phyloP scores from a whole-genome alignment of 2,329 filamentous ascomycete species.

The Neofusicoccum laricinum region DNA sequence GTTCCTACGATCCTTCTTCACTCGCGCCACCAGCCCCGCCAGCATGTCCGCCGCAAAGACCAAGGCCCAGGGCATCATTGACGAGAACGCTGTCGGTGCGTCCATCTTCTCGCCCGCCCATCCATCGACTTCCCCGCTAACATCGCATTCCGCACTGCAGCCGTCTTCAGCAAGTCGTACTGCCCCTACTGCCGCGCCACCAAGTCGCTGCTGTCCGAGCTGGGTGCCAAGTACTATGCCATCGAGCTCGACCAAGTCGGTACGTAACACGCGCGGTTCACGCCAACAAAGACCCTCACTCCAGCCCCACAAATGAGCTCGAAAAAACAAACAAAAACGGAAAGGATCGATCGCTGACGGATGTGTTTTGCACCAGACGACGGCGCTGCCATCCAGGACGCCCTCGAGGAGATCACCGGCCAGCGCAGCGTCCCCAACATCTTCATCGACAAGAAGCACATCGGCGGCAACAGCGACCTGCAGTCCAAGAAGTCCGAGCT shows the following conservation, averaged over 20 bases:
- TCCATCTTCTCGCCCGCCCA: slow-evolving; percentile 19
- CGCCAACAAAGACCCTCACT: too few species aligned
- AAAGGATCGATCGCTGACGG: slow-evolving; percentile 20
- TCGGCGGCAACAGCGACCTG: slow-evolving; percentile 92
- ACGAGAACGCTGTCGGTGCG: slow-evolving; percentile 81
- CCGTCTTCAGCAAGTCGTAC: slow-evolving; percentile 96
- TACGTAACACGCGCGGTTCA: slow-evolving; percentile 47
- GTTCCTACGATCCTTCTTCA: slow-evolving; percentile 72
- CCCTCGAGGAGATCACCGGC: slow-evolving; percentile 73
- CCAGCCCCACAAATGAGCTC: too few species aligned
- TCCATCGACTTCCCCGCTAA: too few species aligned
- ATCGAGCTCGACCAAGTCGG: slow-evolving; percentile 84
- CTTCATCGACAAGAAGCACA: slow-evolving; percentile 87
- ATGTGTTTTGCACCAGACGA: slow-evolving; percentile 59
- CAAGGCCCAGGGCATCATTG: slow-evolving; percentile 82
- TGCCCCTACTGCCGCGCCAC: slow-evolving; percentile 87
- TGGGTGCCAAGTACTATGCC: slow-evolving; percentile 69
- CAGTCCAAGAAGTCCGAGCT: slow-evolving; percentile 66
- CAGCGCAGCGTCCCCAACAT: slow-evolving; percentile 95
- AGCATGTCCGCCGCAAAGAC: slow-evolving; percentile 79
- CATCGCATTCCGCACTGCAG: slow-evolving; percentile 38
- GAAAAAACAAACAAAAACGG: neutral
- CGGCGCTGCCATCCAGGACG: slow-evolving; percentile 76
- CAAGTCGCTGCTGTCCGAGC: slow-evolving; percentile 69
- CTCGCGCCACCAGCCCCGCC: slow-evolving; percentile 55